Evolutionary conservation across 805 yeast genomes (phyloP), one percentile per base, ranked within the genome.

Genomic region (Yamadazyma ubonensis): DNA sequence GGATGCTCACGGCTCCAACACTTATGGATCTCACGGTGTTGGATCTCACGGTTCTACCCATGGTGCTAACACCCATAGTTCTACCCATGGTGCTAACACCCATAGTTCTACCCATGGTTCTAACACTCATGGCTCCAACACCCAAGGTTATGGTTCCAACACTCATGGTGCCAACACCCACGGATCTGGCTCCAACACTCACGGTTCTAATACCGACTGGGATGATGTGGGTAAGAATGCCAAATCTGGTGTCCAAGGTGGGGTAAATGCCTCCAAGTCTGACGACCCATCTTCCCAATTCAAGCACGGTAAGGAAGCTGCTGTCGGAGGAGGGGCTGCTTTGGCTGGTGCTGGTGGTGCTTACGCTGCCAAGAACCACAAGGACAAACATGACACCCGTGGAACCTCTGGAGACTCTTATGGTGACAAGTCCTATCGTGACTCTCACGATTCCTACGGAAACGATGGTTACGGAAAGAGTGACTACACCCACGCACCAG

Each of bases 321-420:
- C 50, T 16, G 22, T 36, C 21, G 48, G 40, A 23, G 46, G 29
- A 21, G 50, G 45, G 34, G 39, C 45, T 31, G 48, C 45, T 26
- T 48, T 29, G n/a, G 44, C 40, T 19, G 52, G 47, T 36, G 49
- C 49, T 30, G 51, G 42, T 30, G 49, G 34, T 15, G 49, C 46
- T 16, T 41, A 41, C 20, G 45, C 41, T 14, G 40, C 46, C 22
- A 29, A 21, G 14, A n/a, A 23, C 28, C 33, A 36, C 35, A 11
- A 21, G n/a, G 12, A 29, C 9, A 30, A n/a, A n/a, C n/a, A n/a
- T n/a, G n/a, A n/a, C n/a, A n/a, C n/a, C n/a, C n/a, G n/a, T n/a
- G n/a, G n/a, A n/a, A n/a, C n/a, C n/a, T n/a, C n/a, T n/a, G n/a
- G 20, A n/a, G 9, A 26, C 22, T 25, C 37, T 11, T 23, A n/a